Conservation (phyloP, 2,329 filamentous ascomycete genomes). For the Lachnellula occidentalis region DNA sequence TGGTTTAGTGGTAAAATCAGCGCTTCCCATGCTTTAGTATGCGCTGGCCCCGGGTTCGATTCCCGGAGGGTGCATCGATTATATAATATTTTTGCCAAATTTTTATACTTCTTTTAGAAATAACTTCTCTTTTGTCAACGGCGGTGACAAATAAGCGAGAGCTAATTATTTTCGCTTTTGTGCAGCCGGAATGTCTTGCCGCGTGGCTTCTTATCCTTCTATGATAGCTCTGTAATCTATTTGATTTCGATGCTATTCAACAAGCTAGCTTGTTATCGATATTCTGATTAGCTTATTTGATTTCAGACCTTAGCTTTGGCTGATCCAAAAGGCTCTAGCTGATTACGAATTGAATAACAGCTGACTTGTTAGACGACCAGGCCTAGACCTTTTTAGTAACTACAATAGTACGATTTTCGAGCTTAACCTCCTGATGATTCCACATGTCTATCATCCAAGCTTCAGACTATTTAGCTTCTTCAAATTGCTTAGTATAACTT, state of each 20-base stretch:
- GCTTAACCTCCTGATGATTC: background rate
- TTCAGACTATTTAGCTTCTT: background rate
- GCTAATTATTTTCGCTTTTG: too few species aligned
- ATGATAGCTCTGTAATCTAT: too few species aligned
- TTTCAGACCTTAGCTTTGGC: background rate
- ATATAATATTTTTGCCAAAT: background rate
- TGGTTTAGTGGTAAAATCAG: slow-evolving; percentile 34
- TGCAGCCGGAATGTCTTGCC: too few species aligned
- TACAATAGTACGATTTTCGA: background rate
- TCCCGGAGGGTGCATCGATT: slow-evolving; percentile 26
- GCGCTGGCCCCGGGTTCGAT: slow-evolving; percentile 32
- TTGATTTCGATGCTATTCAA: too few species aligned
- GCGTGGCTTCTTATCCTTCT: too few species aligned
- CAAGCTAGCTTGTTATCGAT: too few species aligned
- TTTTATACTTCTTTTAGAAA: too few species aligned
- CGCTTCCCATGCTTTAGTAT: slow-evolving; percentile 30
- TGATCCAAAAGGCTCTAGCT: background rate
- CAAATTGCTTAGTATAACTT: background rate
- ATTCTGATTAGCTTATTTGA: too few species aligned
- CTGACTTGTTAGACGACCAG: background rate
- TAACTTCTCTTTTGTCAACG: too few species aligned
- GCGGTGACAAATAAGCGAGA: background rate
- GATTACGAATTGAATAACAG: background rate
- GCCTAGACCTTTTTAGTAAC: background rate
- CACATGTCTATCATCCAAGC: background rate